These are phyloP conservation scores for Aspergillus pseudoviridinutans DNA, from an alignment of 2,329 filamentous ascomycete genomes.

Conservation along the genomic window DNA sequence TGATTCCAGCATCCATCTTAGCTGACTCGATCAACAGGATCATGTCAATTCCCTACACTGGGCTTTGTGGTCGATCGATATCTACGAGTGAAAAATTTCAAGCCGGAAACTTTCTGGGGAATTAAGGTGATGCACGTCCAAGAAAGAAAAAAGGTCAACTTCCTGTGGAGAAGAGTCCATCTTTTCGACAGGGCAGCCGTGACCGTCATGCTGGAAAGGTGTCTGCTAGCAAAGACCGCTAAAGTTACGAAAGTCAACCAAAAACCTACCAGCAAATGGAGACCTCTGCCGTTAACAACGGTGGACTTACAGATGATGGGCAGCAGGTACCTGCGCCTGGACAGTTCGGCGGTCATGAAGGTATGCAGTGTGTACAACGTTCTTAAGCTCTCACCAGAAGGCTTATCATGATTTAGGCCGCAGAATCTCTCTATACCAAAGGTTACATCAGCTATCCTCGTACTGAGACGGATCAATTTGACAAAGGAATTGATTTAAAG, in stretches of 20 bases:
- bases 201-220: slow-evolving; percentile 79
- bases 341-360: slow-evolving; percentile 84
- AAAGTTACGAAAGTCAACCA: slow-evolving; percentile 81
- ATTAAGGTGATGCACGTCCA: slow-evolving; percentile 80
- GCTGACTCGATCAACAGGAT: slow-evolving; percentile 49
- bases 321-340: slow-evolving; percentile 83
- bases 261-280: slow-evolving; percentile 91
- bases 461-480: slow-evolving; percentile 95
- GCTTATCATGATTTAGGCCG: slow-evolving; percentile 42
- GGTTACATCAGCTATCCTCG: slow-evolving; percentile 97
- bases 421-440: slow-evolving; percentile 84
- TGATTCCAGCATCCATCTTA: background rate
- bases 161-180: slow-evolving; percentile 75
- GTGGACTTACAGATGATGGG: slow-evolving; percentile 97
- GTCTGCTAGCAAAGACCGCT: slow-evolving; percentile 69
- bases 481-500: slow-evolving; percentile 79
- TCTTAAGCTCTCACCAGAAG: background rate
- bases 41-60: slow-evolving; percentile 93
- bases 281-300: slow-evolving; percentile 87
- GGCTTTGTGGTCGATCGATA: slow-evolving; percentile 97
- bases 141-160: slow-evolving; percentile 74
- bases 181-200: slow-evolving; percentile 85
- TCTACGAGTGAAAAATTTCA: slow-evolving; percentile 88
- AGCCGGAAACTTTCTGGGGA: slow-evolving; percentile 86
- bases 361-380: slow-evolving; percentile 30